Conservation (phyloP, 345 rosid species). For the Salix suchowensis region DNA sequence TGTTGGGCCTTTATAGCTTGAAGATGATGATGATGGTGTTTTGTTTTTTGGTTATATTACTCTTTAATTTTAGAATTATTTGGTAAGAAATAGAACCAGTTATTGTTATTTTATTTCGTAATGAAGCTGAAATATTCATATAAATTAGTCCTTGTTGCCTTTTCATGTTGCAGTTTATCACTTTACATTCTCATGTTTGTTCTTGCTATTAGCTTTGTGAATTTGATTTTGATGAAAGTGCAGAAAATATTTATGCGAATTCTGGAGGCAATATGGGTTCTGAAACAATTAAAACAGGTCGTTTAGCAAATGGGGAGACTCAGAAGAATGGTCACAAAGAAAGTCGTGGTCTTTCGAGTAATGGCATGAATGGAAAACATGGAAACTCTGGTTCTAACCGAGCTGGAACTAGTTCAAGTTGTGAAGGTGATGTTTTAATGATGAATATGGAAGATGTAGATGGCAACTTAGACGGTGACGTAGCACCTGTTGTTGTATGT, state of each 20-base stretch:
- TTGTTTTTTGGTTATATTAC: too few relatives aligned
- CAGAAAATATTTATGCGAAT: constrained; percentile 17
- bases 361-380: constrained; percentile 39
- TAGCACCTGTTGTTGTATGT: constrained; percentile 22
- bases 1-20: too few relatives aligned
- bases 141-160: neutral
- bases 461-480: constrained; percentile 24
- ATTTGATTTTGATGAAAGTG: neutral
- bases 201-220: neutral
- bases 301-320: constrained; percentile 36
- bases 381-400: constrained; percentile 27
- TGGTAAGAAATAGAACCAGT: neutral
- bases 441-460: constrained; percentile 10
- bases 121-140: neutral
- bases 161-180: neutral
- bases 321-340: constrained; percentile 26
- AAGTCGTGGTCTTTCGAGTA: constrained; percentile 23
- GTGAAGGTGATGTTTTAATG: constrained; percentile 25
- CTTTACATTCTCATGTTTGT: neutral
- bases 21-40: too few relatives aligned
- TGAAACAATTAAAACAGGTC: constrained; percentile 37
- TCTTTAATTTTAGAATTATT: too few relatives aligned
- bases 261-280: constrained; percentile 46
- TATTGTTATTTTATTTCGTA: neutral
- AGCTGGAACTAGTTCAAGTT: constrained; percentile 20